Conservation (phyloP, 306 rosid species). For the Ormosia semicastrata region DNA sequence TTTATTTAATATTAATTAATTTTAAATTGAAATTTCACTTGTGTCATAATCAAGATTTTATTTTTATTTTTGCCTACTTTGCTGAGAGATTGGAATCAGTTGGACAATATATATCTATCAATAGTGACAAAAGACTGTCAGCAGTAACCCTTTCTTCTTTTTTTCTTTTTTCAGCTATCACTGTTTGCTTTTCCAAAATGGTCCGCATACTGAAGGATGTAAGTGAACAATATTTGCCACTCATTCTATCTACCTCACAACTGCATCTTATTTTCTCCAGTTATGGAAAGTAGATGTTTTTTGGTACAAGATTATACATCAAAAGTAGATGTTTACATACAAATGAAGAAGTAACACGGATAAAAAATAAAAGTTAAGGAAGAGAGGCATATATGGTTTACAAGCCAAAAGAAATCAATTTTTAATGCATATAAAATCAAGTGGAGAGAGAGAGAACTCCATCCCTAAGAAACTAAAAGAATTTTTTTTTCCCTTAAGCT, state of each 20-base stretch:
- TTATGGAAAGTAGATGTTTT: neutral
- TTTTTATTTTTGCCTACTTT: no score
- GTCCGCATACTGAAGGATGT: neutral
- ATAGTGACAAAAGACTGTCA: neutral
- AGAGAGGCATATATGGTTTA: neutral
- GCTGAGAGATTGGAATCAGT: no score
- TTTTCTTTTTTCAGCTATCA: neutral
- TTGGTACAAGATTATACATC: neutral
- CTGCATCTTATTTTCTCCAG: neutral
- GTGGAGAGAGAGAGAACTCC: neutral
- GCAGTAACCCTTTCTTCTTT: neutral
- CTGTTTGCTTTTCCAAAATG: neutral
- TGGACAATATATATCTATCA: conserved; percentile 2
- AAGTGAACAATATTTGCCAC: conserved; percentile 17
- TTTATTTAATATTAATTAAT: no score
- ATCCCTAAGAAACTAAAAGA: neutral
- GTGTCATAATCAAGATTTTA: no score
- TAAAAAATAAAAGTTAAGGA: neutral
- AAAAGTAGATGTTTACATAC: neutral
- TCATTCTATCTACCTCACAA: conserved; percentile 11
- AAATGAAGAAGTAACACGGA: neutral
- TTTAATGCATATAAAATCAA: neutral
- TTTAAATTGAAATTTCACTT: no score
- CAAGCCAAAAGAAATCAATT: neutral
- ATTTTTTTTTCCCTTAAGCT: neutral